Percentiles rank a stretch among this genome's conserved stretches.
These are phyloP conservation scores for Mycena maculata DNA, from an alignment of 768 basidiomycete species.

Conservation along the genomic window DNA sequence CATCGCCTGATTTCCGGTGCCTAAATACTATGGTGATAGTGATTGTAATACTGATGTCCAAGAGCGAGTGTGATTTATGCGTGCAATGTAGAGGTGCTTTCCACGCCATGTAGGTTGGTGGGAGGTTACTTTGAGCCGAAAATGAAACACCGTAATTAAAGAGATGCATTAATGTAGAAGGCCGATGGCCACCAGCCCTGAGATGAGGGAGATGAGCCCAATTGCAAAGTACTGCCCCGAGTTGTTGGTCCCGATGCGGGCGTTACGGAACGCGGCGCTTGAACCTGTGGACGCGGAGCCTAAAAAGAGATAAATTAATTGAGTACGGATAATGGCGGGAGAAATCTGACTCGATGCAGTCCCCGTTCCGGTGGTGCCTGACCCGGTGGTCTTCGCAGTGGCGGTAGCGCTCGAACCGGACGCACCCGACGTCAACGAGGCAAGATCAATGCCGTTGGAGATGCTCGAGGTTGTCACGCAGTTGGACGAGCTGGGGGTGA, in stretches of 20 bases:
- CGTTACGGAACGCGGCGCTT: conserved; percentile 3
- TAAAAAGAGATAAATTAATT: not conserved
- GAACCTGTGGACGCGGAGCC: conserved; percentile 1
- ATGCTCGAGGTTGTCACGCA: conserved; percentile 53
- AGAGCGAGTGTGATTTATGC: too few relatives aligned
- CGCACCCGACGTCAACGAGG: conserved; percentile 7
- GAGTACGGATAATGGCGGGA: too few relatives aligned
- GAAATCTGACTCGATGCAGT: not conserved
- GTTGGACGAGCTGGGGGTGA: conserved; percentile 54
- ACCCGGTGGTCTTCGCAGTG: not conserved
- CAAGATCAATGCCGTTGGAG: conserved; percentile 51
- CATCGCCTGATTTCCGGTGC: too few relatives aligned
- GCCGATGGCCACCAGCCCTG: conserved; percentile 22
- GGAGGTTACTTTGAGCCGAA: too few relatives aligned
- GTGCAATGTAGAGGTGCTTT: too few relatives aligned
- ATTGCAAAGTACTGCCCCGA: conserved; percentile 23
- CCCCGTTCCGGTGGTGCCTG: too few relatives aligned
- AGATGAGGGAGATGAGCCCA: conserved; percentile 18
- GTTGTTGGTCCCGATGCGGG: conserved; percentile 2
- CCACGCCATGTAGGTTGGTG: too few relatives aligned
- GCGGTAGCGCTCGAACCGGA: not conserved
- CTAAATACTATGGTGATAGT: too few relatives aligned
- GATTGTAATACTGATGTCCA: too few relatives aligned
- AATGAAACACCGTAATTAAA: too few relatives aligned
- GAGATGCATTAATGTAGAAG: conserved; percentile 11